These are phyloP conservation scores for Gnetum montanum DNA, from an alignment of 75 land plant genomes.

Conservation along the genomic window DNA sequence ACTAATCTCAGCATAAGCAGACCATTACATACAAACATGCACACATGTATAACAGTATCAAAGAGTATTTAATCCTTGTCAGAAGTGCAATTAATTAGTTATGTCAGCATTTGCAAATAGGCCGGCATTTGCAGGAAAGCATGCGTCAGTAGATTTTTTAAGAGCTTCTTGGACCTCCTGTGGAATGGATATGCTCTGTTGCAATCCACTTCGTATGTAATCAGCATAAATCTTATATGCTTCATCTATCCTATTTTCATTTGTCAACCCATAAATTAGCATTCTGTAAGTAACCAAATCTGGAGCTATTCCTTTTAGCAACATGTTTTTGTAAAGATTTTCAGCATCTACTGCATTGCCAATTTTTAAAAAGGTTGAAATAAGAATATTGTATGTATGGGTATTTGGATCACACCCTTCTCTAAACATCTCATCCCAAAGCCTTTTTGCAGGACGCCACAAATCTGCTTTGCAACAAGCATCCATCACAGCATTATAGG, in stretches of 20 bases:
- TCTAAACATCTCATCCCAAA: constrained; percentile 75
- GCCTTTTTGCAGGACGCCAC: constrained; percentile 41
- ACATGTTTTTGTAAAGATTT: constrained; percentile 32
- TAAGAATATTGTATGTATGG: constrained; percentile 50
- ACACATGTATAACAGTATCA: too few species aligned
- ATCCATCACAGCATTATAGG: constrained; percentile 53
- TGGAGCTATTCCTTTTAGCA: constrained; percentile 34
- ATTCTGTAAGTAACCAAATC: constrained; percentile 34
- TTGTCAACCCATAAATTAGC: constrained; percentile 44
- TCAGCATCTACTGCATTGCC: constrained; percentile 44
- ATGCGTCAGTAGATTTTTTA: constrained; percentile 3
- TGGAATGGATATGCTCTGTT: neutral
- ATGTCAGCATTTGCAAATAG: too few species aligned
- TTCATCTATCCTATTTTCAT: constrained; percentile 20
- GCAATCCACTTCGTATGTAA: constrained; percentile 11
- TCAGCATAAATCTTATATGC: constrained; percentile 30
- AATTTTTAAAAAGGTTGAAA: constrained; percentile 31
- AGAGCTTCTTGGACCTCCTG: neutral
- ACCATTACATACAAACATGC: too few species aligned
- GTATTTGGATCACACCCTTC: constrained; percentile 35
- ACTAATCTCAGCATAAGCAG: too few species aligned
- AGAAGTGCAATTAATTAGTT: too few species aligned
- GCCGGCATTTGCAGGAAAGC: too few species aligned
- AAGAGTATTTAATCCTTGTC: too few species aligned
- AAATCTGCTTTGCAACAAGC: constrained; percentile 57